A percentile compares a stretch with the other conserved stretches of the same genome.
Evolutionary conservation across 345 rosid genomes (phyloP).

Genomic region (Diplotaxis tenuifolia): DNA sequence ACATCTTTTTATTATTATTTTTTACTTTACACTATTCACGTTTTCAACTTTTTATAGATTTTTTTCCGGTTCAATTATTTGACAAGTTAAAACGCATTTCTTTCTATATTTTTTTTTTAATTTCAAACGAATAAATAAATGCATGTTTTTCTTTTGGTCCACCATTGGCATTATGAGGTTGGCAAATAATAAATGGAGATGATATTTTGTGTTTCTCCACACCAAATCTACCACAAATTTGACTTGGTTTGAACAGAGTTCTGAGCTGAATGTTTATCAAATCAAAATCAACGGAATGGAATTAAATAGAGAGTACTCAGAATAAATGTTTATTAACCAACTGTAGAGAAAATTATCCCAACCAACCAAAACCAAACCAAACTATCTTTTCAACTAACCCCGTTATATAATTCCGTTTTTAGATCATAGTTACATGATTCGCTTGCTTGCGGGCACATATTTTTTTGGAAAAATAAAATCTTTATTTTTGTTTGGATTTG

Average conservation of each 20-base stretch:
- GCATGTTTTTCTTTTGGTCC: constrained; percentile 30
- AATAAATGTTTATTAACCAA: not conserved
- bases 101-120: not conserved
- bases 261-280: not conserved
- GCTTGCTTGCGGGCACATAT: not conserved
- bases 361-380: not conserved
- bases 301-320: not conserved
- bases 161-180: constrained; percentile 40
- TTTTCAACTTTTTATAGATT: constrained; percentile 21
- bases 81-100: constrained; percentile 19
- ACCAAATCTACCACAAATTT: constrained; percentile 16
- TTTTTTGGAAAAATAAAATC: not conserved
- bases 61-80: constrained; percentile 31
- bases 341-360: not conserved
- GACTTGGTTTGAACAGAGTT: not conserved
- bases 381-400: not conserved
- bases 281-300: not conserved
- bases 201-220: constrained; percentile 30
- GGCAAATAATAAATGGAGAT: constrained; percentile 36
- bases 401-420: not conserved
- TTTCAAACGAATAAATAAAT: constrained; percentile 26
- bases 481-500: not conserved
- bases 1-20: not conserved
- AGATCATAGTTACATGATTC: not conserved
- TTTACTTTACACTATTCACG: constrained; percentile 23